Percentiles rank a stretch among this genome's conserved stretches.
Evolutionary conservation across 2,329 filamentous ascomycete species (phyloP).

Genomic region (Ophiostoma ips): DNA sequence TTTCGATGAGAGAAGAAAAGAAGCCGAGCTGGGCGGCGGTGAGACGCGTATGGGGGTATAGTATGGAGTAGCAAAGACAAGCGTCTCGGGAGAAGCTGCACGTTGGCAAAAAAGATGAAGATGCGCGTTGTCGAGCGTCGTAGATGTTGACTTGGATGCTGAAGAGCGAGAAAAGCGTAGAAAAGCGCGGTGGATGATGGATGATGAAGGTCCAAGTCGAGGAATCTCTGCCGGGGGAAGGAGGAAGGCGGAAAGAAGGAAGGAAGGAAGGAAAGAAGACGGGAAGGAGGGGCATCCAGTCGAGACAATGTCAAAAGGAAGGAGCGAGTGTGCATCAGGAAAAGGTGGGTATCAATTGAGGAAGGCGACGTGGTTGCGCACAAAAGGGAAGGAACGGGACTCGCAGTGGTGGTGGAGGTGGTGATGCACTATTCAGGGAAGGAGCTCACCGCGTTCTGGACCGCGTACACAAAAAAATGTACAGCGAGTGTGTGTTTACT

Average conservation of each 20-base stretch:
- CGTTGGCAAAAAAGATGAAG: no score
- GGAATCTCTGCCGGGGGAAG: neutral
- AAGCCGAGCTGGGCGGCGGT: no score
- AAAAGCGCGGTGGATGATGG: no score
- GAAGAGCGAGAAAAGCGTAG: no score
- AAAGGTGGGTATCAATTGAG: neutral
- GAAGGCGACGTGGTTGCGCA: neutral
- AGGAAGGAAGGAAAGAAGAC: neutral
- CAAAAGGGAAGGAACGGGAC: neutral
- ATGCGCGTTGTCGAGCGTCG: no score
- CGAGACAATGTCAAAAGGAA: neutral
- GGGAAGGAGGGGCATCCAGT: neutral
- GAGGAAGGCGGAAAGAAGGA: neutral
- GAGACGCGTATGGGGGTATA: no score
- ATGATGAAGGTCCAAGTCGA: no score
- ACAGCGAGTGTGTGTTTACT: slow-evolving; percentile 6
- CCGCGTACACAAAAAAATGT: slow-evolving; percentile 1
- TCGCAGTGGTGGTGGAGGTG: neutral
- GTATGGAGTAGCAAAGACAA: no score
- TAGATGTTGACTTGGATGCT: no score
- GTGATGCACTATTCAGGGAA: neutral
- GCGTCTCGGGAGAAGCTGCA: no score
- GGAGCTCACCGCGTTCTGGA: slow-evolving; percentile 1
- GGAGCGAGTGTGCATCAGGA: neutral
- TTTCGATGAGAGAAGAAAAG: no score